A percentile compares a stretch with the other conserved stretches of the same genome.
Conservation (phyloP, 768 basidiomycete species). For the Leccinellum luteum region DNA sequence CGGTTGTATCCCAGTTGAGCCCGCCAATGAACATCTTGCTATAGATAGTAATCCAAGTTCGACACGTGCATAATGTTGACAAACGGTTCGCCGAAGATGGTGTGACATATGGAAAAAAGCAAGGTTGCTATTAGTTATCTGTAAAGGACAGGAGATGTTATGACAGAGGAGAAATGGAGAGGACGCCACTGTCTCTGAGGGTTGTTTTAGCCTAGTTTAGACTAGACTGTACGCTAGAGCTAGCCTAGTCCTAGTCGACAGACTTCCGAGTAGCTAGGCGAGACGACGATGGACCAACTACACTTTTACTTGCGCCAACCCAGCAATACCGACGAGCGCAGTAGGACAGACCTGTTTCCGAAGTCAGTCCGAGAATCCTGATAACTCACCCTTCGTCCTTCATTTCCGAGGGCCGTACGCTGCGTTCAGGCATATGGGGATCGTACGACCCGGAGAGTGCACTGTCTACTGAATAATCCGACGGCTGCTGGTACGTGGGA, state of each 20-base stretch:
- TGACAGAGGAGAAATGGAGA: conserved; percentile 54
- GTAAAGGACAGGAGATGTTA: conserved; percentile 62
- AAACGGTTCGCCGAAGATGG: conserved; percentile 27
- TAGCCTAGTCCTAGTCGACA: conserved; percentile 70
- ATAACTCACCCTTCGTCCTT: conserved; percentile 96
- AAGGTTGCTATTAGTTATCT: conserved; percentile 78
- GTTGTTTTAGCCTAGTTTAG: conserved; percentile 73
- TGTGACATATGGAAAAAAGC: conserved; percentile 34
- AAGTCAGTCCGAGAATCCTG: conserved; percentile 8
- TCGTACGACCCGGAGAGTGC: conserved; percentile 39
- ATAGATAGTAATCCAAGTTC: conserved; percentile 34
- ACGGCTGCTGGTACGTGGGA: conserved; percentile 73
- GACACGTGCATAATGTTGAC: conserved; percentile 26
- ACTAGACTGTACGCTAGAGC: conserved; percentile 76
- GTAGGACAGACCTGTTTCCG: conserved; percentile 5
- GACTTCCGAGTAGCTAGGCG: conserved; percentile 46
- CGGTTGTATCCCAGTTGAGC: conserved; percentile 99
- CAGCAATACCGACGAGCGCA: conserved; percentile 23
- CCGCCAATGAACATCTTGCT: conserved; percentile 99
- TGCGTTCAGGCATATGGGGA: conserved; percentile 53
- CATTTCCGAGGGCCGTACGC: conserved; percentile 84
- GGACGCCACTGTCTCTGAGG: conserved; percentile 72
- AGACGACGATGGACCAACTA: conserved; percentile 44
- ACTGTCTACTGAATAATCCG: conserved; percentile 46
- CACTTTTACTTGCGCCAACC: conserved; percentile 32